phyloP scores from a whole-genome alignment of 1,139 yeast genomes.

The Hansenula sp. region DNA sequence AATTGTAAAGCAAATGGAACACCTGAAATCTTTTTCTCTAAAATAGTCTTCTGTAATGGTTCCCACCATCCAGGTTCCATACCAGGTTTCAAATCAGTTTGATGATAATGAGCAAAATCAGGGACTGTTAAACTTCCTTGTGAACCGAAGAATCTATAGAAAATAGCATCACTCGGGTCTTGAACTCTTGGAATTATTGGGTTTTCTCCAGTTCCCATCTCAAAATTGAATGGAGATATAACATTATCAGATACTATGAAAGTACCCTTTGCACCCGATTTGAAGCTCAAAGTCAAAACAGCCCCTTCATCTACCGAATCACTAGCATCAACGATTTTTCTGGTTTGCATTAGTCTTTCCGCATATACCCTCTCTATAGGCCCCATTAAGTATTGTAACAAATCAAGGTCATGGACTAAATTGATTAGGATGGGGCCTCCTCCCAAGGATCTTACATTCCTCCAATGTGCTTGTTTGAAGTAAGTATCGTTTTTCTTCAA shows the following conservation, averaged over 20 bases:
- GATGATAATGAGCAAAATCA: slow-evolving; percentile 12
- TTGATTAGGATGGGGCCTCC: slow-evolving; percentile 16
- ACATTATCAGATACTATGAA: slow-evolving; percentile 16
- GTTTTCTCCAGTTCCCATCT: slow-evolving; percentile 19
- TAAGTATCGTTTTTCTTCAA: slow-evolving; percentile 10
- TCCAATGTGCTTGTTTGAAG: slow-evolving; percentile 13
- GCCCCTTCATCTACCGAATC: slow-evolving; percentile 17
- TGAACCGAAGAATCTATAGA: slow-evolving; percentile 16
- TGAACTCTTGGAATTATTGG: slow-evolving; percentile 12
- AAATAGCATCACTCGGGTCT: slow-evolving; percentile 10
- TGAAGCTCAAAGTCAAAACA: slow-evolving; percentile 9
- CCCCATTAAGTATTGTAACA: slow-evolving; percentile 11
- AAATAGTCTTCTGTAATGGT: slow-evolving; percentile 5
- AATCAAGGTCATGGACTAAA: slow-evolving; percentile 16
- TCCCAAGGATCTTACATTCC: slow-evolving; percentile 9
- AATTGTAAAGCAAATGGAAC: slow-evolving; percentile 14
- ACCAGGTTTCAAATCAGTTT: slow-evolving; percentile 4
- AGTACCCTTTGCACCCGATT: slow-evolving; percentile 12
- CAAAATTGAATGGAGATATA: slow-evolving; percentile 15
- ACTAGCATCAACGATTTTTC: slow-evolving; percentile 1
- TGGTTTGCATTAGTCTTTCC: slow-evolving; percentile 9
- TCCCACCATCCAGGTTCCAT: slow-evolving; percentile 14
- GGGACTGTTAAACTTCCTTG: slow-evolving; percentile 13
- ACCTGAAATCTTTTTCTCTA: slow-evolving; percentile 4
- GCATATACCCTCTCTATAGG: slow-evolving; percentile 14